Evolutionary conservation across 805 yeast species (phyloP), one percentile per base, ranked within the genome.

Genomic region (Spathaspora passalidarum): DNA sequence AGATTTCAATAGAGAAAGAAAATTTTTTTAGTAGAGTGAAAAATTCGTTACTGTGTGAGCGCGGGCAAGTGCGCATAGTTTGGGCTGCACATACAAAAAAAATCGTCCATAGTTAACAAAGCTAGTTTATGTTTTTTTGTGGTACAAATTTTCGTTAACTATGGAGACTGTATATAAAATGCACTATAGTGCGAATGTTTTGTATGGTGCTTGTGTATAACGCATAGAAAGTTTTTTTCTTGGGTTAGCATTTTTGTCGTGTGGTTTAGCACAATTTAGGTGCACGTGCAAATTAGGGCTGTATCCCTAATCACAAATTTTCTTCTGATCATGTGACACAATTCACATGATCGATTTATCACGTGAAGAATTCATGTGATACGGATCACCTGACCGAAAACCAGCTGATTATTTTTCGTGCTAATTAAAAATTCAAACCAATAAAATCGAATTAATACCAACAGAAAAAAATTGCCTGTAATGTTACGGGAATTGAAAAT

Each of bases 261-360:
- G 42, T 13, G 26, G 14, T 10, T 8, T 6, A 8, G 19, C 9
- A 16, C 16, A 23, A 16, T 39, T 22, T 18, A 4, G 6, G 3
- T n/a, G 26, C 43, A 29, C 43, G 43, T 40, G 43, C 9, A 4
- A 26, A 17, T 17, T 40, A 40, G 43, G 43, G 36, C 13, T 40
- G 13, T 18, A 40, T 14, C 43, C 43, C 43, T 40, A 26, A 26
- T 4, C 6, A 3, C 6, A 29, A 18, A 18, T 18, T 17, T 19
- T 19, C 7, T 4, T 39, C 42, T 13, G 17, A 40, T 29, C 43
- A 40, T 16, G 43, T 40, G 43, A 4, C 2, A 26, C 3, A 3
- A 10, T 1, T 5, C 42, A 40, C 17, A 20, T 40, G 42, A 21
- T 14, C 11, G 9, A 14, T 13, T 20, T 25, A 6, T 16, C 42